These are phyloP conservation scores for Nyctanthes arbortristis DNA, from an alignment of 257 asterid genomes.

Conservation along the genomic window DNA sequence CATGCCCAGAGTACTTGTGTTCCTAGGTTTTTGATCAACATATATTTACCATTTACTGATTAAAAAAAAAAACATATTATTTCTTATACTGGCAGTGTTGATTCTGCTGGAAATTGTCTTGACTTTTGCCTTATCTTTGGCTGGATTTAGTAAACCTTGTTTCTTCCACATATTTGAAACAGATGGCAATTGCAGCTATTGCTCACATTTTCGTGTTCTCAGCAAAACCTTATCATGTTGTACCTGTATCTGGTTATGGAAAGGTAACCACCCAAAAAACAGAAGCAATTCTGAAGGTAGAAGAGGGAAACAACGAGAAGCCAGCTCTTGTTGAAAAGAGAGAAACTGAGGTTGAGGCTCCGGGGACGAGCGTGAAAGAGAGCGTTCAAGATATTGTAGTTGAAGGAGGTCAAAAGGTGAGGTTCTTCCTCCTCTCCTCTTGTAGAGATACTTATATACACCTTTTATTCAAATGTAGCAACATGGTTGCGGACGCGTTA, in stretches of 20 bases:
- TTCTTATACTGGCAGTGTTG: too few species aligned
- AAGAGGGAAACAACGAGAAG: conserved; percentile 51
- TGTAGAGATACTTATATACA: not conserved
- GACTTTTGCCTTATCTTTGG: not conserved
- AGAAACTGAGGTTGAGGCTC: conserved; percentile 69
- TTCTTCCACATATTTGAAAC: conserved; percentile 9
- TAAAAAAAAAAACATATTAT: too few species aligned
- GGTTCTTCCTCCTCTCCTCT: conserved; percentile 5
- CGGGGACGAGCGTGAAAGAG: conserved; percentile 86
- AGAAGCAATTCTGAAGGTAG: conserved; percentile 44
- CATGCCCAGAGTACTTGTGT: too few species aligned
- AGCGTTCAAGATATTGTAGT: conserved; percentile 92
- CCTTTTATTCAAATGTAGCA: not conserved
- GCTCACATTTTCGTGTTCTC: conserved; percentile 94
- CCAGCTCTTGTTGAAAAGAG: conserved; percentile 57
- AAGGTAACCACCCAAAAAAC: conserved; percentile 51
- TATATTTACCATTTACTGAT: too few species aligned
- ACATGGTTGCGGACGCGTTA: not conserved
- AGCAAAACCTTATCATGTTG: conserved; percentile 64
- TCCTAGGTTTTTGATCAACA: too few species aligned
- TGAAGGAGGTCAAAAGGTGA: conserved; percentile 93
- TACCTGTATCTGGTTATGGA: conserved; percentile 45
- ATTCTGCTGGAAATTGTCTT: too few species aligned
- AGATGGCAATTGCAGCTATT: conserved; percentile 96
- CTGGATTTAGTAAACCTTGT: not conserved